Conservation (phyloP, 192 early-diverging fungal genomes). For the Physocladia obscura region DNA sequence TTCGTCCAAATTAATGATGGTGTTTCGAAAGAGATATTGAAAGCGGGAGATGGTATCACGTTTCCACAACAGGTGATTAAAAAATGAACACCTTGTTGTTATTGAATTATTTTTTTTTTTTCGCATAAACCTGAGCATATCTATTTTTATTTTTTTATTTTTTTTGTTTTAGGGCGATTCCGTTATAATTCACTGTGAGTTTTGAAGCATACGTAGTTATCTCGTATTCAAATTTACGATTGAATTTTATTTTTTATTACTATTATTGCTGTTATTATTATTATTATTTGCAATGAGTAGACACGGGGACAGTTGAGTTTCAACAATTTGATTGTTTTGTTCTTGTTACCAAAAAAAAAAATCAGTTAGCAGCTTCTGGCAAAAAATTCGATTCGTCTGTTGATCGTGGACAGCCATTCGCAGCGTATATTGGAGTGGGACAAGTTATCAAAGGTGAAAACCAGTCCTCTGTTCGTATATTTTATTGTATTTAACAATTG, state of each 20-base stretch:
- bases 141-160: not conserved
- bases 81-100: too few relatives aligned
- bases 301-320: constrained; percentile 41
- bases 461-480: too few relatives aligned
- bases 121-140: not conserved
- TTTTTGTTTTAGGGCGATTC: constrained; percentile 41
- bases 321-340: not conserved
- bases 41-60: constrained; percentile 50
- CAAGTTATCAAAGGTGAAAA: constrained; percentile 79
- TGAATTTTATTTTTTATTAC: not conserved
- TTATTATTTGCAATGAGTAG: not conserved
- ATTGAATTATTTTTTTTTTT: not conserved
- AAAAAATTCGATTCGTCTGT: constrained; percentile 84
- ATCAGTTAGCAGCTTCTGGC: constrained; percentile 55
- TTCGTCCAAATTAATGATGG: too few relatives aligned
- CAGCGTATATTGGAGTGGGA: constrained; percentile 85
- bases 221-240: not conserved
- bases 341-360: not conserved
- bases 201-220: not conserved
- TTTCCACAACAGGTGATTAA: constrained; percentile 58
- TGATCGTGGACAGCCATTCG: constrained; percentile 83
- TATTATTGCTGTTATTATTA: not conserved
- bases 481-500: constrained; percentile 3
- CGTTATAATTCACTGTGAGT: constrained; percentile 49
- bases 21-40: constrained; percentile 52